Base-by-base conservation (phyloP, 1,284 basidiomycete species). In the Naganishia albida region DNA sequence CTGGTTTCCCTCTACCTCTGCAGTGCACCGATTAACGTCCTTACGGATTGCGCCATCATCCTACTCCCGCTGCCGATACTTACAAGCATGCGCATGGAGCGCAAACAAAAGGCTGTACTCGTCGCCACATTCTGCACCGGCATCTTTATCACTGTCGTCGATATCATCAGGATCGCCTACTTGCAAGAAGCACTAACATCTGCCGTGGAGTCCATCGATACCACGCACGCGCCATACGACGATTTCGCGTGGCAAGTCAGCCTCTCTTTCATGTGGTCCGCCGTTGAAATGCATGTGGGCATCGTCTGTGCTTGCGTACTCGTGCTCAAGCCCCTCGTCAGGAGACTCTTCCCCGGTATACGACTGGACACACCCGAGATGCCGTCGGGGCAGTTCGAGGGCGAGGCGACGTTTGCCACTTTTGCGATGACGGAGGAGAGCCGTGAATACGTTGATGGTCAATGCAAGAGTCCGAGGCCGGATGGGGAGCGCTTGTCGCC, bases 11-110 rank as follows among this genome's bases (percentile, higher is more conserved):
- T 79, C 39, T 79, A 76, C 68, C 73, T 78, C 48, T 72, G 76
- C 10, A 72, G 75, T 1, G 74, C 76, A 13, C 78, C 78, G 0
- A 72, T 79, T 72, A 78, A 77, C 63, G 71, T 79, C 56, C 70
- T 77, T 43, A 78, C 78, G 51, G 78, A 79, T 65, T 69, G 77
- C 39, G 75, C 78, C 13, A 78, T 79, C 62, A 70, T 79, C 38
- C 69, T 77, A 23, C 71, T 78, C 6, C 78, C 78, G 13, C 70
- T 79, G 18, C 78, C 78, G 1, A 77, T 78, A 63, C 72, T 79
- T 40, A 79, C 78, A 15, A 56, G 70, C 16, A 70, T 79, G 3
- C 73, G 77, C 4, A 76, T 79, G 70, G 76, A 78, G 63, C 70
- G 71, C 49, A 70, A 73, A n/a, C 72, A 75, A 64, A 79, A 79